Conservation (phyloP, 1,284 basidiomycete genomes). For the Athelia psychrophila region DNA sequence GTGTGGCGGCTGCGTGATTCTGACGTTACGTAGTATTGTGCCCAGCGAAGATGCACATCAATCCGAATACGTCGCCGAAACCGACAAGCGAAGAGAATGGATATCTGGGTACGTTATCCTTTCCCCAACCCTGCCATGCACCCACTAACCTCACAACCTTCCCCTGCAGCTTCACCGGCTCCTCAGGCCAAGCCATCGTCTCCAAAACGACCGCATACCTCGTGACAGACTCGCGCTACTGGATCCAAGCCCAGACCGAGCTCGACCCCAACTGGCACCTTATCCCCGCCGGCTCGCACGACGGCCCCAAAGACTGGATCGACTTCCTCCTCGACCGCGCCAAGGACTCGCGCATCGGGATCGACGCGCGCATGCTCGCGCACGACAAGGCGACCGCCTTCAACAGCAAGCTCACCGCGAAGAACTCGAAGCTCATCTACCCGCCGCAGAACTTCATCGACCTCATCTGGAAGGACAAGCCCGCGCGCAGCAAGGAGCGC, state of each 20-base stretch:
- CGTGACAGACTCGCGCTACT: constrained; percentile 88
- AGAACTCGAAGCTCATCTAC: constrained; percentile 62
- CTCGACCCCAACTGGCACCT: constrained; percentile 79
- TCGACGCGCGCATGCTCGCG: constrained; percentile 88
- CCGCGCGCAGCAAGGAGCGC: constrained; percentile 62
- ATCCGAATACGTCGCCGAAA: constrained; percentile 82
- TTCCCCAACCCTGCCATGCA: constrained; percentile 4
- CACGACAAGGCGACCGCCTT: constrained; percentile 67
- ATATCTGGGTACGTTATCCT: constrained; percentile 69
- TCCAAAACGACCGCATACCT: constrained; percentile 67
- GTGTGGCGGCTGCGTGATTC: constrained; percentile 9
- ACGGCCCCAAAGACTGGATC: constrained; percentile 71
- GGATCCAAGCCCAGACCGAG: constrained; percentile 79
- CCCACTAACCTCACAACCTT: constrained; percentile 8
- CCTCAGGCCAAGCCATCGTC: constrained; percentile 82
- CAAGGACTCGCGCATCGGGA: constrained; percentile 65
- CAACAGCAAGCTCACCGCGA: constrained; percentile 49
- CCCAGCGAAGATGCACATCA: constrained; percentile 88
- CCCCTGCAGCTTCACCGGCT: constrained; percentile 86
- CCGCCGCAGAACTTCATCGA: constrained; percentile 86
- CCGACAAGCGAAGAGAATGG: constrained; percentile 82
- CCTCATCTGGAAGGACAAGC: constrained; percentile 77
- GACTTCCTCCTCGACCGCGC: constrained; percentile 68
- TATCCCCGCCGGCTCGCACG: constrained; percentile 59
- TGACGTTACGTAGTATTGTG: constrained; percentile 46